Conservation (phyloP, 345 rosid species). For the Bruguiera gymnorhiza region DNA sequence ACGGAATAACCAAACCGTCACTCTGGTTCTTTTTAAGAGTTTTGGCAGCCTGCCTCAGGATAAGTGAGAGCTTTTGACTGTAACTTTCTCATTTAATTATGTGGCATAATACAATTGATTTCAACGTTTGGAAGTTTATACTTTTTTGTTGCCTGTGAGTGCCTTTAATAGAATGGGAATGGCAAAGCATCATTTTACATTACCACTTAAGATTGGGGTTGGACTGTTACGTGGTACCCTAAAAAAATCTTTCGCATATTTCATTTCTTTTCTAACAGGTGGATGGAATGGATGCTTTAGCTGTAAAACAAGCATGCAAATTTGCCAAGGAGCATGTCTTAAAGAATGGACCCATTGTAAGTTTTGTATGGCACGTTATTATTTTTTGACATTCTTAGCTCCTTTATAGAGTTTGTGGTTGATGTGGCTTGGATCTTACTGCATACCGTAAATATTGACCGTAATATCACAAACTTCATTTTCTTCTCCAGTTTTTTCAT, state of each 20-base stretch:
- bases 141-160: no score
- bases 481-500: not conserved
- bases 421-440: not conserved
- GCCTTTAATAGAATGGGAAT: not conserved
- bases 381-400: not conserved
- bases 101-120: no score
- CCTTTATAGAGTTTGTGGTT: not conserved
- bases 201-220: not conserved
- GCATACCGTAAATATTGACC: not conserved
- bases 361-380: constrained; percentile 18
- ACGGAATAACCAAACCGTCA: not conserved
- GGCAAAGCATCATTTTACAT: not conserved
- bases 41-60: no score
- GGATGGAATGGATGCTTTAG: constrained; percentile 97
- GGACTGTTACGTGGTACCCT: not conserved
- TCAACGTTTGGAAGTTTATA: no score
- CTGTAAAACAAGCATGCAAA: constrained; percentile 95
- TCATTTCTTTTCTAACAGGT: constrained; percentile 41
- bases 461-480: not conserved
- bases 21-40: no score
- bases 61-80: no score
- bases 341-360: constrained; percentile 95
- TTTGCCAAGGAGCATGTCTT: constrained; percentile 86
- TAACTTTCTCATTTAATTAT: no score
- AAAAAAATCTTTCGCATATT: not conserved